Evolutionary conservation across 2,329 filamentous ascomycete species (phyloP).

Genomic region (Epichloe amarillans): DNA sequence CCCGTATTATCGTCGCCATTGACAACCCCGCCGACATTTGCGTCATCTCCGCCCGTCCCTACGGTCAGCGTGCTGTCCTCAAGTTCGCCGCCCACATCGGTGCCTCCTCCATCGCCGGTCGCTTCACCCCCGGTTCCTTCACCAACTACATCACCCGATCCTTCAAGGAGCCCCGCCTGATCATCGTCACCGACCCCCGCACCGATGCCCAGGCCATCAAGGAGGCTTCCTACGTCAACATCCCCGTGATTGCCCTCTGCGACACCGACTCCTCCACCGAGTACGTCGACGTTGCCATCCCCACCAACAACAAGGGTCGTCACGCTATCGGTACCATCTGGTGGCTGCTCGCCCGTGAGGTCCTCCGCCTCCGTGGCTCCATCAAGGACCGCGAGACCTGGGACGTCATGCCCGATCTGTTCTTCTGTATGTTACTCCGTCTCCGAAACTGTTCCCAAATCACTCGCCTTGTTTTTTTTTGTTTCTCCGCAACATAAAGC

Average conservation of each 20-base stretch:
- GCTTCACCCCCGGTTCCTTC: conserved; percentile 99
- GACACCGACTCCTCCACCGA: conserved; percentile 99
- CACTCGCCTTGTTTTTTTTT: neutral
- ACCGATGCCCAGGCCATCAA: conserved; percentile 99
- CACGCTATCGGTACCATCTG: conserved; percentile 97
- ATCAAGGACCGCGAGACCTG: conserved; percentile 93
- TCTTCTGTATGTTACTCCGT: conserved; percentile 63
- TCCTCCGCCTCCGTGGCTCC: conserved; percentile 95
- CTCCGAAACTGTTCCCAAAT: neutral
- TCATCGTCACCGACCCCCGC: conserved; percentile 98
- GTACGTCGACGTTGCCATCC: conserved; percentile 99
- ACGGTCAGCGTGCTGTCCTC: conserved; percentile 97
- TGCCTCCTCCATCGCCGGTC: conserved; percentile 93
- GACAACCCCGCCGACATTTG: conserved; percentile 99
- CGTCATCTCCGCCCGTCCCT: conserved; percentile 98
- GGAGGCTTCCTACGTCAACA: conserved; percentile 99
- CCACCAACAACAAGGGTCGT: conserved; percentile 99
- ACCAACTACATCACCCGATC: conserved; percentile 99
- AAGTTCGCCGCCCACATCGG: conserved; percentile 99
- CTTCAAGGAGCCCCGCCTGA: conserved; percentile 99
- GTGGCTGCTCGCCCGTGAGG: conserved; percentile 99
- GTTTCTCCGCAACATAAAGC: neutral
- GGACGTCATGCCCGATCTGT: conserved; percentile 99
- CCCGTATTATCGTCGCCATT: conserved; percentile 95
- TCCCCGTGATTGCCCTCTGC: conserved; percentile 97